Evolutionary conservation across 768 basidiomycete genomes (phyloP).

Genomic region (Russula olivacea): DNA sequence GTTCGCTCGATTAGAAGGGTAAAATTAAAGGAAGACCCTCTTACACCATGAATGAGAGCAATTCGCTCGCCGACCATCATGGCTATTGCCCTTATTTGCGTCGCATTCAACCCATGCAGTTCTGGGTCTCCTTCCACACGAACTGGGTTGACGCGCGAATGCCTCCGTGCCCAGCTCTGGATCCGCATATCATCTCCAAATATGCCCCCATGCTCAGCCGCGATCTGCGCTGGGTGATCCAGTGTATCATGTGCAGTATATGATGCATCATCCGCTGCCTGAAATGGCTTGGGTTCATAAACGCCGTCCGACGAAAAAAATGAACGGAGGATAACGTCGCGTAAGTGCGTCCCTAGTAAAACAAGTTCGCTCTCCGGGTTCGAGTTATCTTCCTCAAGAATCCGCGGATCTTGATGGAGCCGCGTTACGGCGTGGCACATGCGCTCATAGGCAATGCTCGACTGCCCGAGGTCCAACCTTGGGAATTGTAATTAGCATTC

Average conservation of each 20-base stretch:
- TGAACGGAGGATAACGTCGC: conserved; percentile 61
- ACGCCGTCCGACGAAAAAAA: conserved; percentile 36
- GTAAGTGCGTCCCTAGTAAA: conserved; percentile 63
- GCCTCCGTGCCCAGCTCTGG: conserved; percentile 73
- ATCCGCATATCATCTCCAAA: conserved; percentile 72
- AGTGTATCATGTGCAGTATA: conserved; percentile 37
- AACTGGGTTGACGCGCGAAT: conserved; percentile 53
- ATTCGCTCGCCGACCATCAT: conserved; percentile 77
- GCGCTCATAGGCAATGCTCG: conserved; percentile 58
- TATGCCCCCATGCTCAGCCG: conserved; percentile 36
- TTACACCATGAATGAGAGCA: conserved; percentile 82
- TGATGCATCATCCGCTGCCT: conserved; percentile 37
- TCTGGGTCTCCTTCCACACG: conserved; percentile 73
- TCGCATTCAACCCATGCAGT: conserved; percentile 56
- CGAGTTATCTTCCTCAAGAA: conserved; percentile 32
- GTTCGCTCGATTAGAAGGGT: background rate
- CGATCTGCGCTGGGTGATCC: conserved; percentile 34
- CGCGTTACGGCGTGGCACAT: conserved; percentile 62
- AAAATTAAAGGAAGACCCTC: conserved; percentile 27
- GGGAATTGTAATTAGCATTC: conserved; percentile 4
- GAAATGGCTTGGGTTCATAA: conserved; percentile 34
- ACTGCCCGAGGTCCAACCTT: conserved; percentile 62
- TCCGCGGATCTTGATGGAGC: conserved; percentile 48
- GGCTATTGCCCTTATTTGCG: conserved; percentile 79
- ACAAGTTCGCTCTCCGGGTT: conserved; percentile 44